Base-by-base conservation (phyloP, 306 rosid species). In the Dryas drummondii region DNA sequence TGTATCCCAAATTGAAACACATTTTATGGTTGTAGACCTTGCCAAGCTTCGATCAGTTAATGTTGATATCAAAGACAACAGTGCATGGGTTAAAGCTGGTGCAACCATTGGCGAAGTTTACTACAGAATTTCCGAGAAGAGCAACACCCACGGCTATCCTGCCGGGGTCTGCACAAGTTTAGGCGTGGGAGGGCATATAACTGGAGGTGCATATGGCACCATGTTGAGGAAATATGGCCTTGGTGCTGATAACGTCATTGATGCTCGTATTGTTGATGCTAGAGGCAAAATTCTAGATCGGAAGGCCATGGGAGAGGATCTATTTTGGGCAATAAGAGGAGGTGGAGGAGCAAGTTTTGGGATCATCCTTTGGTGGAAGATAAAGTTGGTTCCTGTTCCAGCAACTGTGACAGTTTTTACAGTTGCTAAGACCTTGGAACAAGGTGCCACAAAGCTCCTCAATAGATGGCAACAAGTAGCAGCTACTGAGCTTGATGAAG, bases 241-340 rank as follows among this genome's bases (percentile, higher is more conserved):
- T 1, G 97, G 83, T 0, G 96, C 81, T 1, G 98, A 94, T 61
- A 86, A 94, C 58, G 96, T 88, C 3, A 40, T 89, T 0, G 96
- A 94, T 62, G 97, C 98, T 0, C 68, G 13, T 16, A 85, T 94
- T 6, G 79, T 91, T 1, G 88, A 94, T 70, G 88, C 64, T 3
- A 80, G 74, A 1, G 94, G 98, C 4, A 48, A 40, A 47, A 69
- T 90, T 57, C 91, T 91, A 0, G 86, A 94, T 26, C 78, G 94
- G 32, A 56, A 55, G 78, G 66, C 86, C 62, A 91, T 94, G 98
- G 97, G 98, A 56, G 96, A 94, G 50, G 97, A 91, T 22, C 41
- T 89, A 4, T 94, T 94, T 77, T 94, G 96, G 96, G 98, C 94
- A 0, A 89, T 94, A 42, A 77, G 94, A 84, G 98, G 98, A n/a